Evolutionary conservation across 345 rosid species (phyloP).

Genomic region (Erodium maritimum): DNA sequence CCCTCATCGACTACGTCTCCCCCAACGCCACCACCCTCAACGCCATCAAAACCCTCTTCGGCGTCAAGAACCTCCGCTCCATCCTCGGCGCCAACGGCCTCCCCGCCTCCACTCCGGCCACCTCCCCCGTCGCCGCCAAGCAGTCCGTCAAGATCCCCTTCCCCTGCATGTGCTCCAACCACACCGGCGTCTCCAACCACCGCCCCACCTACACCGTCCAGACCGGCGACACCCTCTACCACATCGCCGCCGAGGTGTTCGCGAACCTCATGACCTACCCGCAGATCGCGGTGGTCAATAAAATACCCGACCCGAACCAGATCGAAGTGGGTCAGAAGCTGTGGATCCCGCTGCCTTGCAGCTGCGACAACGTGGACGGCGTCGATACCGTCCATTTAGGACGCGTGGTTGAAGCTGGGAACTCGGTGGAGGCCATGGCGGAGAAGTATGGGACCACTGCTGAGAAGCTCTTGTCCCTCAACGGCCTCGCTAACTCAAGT

Average conservation of each 20-base stretch:
- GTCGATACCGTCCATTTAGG: constrained; percentile 40
- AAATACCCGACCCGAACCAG: constrained; percentile 7
- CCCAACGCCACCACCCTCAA: constrained; percentile 36
- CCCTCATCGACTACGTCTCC: constrained; percentile 41
- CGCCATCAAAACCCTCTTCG: constrained; percentile 37
- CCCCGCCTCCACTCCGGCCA: constrained; percentile 21
- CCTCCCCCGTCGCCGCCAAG: constrained; percentile 1
- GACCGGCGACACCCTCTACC: constrained; percentile 22
- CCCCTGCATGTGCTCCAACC: constrained; percentile 48
- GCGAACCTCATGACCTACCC: constrained; percentile 11
- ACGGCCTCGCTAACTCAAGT: constrained; percentile 23
- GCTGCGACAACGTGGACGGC: constrained; percentile 42
- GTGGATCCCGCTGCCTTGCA: constrained; percentile 57
- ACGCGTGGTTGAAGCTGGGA: constrained; percentile 35
- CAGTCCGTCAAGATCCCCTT: constrained; percentile 37
- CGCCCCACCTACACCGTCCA: constrained; percentile 36
- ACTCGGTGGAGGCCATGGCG: constrained; percentile 35
- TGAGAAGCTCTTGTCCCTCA: constrained; percentile 23
- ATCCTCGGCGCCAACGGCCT: constrained; percentile 52
- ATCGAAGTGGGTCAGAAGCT: constrained; percentile 28
- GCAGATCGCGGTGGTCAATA: constrained; percentile 28
- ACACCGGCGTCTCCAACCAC: constrained; percentile 35
- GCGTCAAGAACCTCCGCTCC: constrained; percentile 23
- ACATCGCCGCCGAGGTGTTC: constrained; percentile 29
- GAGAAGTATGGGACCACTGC: constrained; percentile 26